Conservation (phyloP, 257 asterid genomes). For the Nemophila menziesii region DNA sequence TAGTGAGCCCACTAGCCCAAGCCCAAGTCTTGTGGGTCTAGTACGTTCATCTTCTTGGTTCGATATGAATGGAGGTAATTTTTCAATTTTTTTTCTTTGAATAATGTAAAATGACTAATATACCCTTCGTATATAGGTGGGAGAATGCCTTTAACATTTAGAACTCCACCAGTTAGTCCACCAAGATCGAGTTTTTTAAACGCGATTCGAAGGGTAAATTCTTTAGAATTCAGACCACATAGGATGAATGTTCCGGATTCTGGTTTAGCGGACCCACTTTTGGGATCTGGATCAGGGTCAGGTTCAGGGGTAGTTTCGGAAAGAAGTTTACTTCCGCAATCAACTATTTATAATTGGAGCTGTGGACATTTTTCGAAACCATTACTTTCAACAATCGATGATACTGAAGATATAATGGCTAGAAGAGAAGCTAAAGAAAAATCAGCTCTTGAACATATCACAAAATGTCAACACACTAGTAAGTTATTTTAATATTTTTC, state of each 20-base stretch:
- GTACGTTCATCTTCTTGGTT: constrained; percentile 95
- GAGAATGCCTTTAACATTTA: constrained; percentile 75
- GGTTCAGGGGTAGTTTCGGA: constrained; percentile 51
- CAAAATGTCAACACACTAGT: constrained; percentile 72
- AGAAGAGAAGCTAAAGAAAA: constrained; percentile 71
- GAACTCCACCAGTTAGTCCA: constrained; percentile 76
- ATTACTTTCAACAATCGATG: constrained; percentile 66
- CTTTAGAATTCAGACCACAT: constrained; percentile 85
- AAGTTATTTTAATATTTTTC: constrained; percentile 12
- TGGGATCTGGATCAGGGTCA: constrained; percentile 57
- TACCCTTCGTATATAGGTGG: constrained; percentile 54
- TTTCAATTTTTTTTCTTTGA: constrained; percentile 29
- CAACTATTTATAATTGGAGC: constrained; percentile 74
- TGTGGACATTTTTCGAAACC: constrained; percentile 86
- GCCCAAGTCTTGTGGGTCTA: constrained; percentile 59
- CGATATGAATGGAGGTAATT: constrained; percentile 75
- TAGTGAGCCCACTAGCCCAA: constrained; percentile 42
- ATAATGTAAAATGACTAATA: too few relatives aligned
- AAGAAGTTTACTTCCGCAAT: constrained; percentile 72
- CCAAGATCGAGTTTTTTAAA: constrained; percentile 36
- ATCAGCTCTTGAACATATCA: constrained; percentile 55
- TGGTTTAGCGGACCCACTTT: constrained; percentile 76
- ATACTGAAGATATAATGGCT: constrained; percentile 49
- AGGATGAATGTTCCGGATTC: constrained; percentile 60
- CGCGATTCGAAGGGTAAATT: constrained; percentile 72